phyloP scores from a whole-genome alignment of 441 rosid species.

The Erodium moschatum region DNA sequence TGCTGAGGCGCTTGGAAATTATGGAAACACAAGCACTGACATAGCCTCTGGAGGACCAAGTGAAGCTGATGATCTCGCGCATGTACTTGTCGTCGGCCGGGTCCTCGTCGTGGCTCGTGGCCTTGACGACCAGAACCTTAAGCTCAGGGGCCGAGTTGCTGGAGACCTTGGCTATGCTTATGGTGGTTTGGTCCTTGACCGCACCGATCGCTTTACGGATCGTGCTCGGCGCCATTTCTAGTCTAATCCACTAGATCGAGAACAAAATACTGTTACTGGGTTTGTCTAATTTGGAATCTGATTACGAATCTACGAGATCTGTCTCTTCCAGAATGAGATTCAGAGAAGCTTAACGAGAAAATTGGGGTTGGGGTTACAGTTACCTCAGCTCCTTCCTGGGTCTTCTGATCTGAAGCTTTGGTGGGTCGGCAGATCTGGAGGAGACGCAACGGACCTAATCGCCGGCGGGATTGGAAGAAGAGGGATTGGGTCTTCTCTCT shows the following conservation, averaged over 20 bases:
- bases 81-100: constrained; percentile 71
- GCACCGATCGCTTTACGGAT: constrained; percentile 92
- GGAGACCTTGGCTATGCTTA: constrained; percentile 78
- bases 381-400: not conserved
- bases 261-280: not conserved
- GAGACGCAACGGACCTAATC: not conserved
- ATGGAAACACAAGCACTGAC: constrained; percentile 63
- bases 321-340: not conserved
- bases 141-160: constrained; percentile 94
- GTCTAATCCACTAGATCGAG: not conserved
- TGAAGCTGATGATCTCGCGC: constrained; percentile 60
- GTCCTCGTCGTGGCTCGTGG: constrained; percentile 94
- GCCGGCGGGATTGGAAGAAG: not conserved
- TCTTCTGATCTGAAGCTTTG: not conserved
- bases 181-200: constrained; percentile 90
- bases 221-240: constrained; percentile 66
- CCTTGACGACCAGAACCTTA: constrained; percentile 85
- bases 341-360: not conserved
- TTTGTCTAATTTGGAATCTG: not conserved
- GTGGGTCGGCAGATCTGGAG: not conserved
- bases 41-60: constrained; percentile 67
- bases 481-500: not conserved
- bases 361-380: no score
- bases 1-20: constrained; percentile 68
- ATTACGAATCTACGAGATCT: not conserved